Conservation (phyloP, 495 filamentous ascomycete species). For the Achaetomiella virescens region DNA sequence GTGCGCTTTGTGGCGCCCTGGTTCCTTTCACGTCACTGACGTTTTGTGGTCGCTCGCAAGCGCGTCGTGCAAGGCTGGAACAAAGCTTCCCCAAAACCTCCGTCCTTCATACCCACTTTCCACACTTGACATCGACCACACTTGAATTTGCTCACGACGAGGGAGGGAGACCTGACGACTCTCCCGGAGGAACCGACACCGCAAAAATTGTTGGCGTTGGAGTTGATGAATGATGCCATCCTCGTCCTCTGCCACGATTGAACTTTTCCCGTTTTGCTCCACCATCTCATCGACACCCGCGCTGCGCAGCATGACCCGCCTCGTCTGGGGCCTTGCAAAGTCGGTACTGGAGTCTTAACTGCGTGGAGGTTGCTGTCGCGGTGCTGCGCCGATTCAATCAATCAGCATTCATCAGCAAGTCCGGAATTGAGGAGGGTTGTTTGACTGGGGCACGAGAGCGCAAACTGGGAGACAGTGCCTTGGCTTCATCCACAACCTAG, state of each 20-base stretch:
- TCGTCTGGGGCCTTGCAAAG: background rate
- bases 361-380: background rate
- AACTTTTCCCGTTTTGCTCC: constrained; percentile 3
- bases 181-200: background rate
- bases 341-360: constrained; percentile 4
- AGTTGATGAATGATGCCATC: constrained; percentile 7
- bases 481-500: background rate
- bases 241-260: background rate
- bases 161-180: background rate
- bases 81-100: constrained; percentile 6
- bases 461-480: background rate
- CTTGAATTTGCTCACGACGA: background rate
- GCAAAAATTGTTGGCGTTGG: background rate
- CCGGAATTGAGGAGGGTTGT: background rate
- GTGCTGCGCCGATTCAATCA: background rate
- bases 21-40: constrained; percentile 18
- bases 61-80: constrained; percentile 5
- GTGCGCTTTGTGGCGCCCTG: constrained; percentile 2
- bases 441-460: background rate
- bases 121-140: background rate
- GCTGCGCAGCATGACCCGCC: constrained; percentile 23
- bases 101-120: background rate
- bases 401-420: constrained; percentile 1
- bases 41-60: background rate
- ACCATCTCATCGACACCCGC: constrained; percentile 2